These are phyloP conservation scores for Ganoderma sinense DNA, from an alignment of 1,284 basidiomycete species.

Conservation along the genomic window DNA sequence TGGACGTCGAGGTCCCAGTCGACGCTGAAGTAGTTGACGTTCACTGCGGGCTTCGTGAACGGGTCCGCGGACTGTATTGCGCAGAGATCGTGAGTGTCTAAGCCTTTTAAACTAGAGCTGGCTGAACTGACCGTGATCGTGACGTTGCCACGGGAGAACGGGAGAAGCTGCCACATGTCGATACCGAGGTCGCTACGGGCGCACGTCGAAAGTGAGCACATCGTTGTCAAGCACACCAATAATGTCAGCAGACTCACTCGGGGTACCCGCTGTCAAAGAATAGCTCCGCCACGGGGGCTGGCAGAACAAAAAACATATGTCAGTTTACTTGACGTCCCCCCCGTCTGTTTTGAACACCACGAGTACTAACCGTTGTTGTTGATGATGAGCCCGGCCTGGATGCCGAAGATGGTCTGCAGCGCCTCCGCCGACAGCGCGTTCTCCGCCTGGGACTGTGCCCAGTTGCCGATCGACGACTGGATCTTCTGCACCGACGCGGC, in stretches of 20 bases:
- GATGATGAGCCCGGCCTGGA: constrained; percentile 52
- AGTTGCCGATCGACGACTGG: constrained; percentile 41
- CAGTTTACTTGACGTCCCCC: neutral
- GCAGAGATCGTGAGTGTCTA: neutral
- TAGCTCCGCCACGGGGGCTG: constrained; percentile 54
- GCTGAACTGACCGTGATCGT: constrained; percentile 47
- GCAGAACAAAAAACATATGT: neutral
- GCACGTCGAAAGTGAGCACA: constrained; percentile 31
- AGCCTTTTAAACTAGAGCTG: neutral
- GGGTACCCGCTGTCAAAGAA: constrained; percentile 40
- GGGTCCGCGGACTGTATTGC: constrained; percentile 49
- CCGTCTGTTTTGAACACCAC: neutral
- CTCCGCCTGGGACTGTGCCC: constrained; percentile 51
- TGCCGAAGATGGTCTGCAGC: constrained; percentile 47
- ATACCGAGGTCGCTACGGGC: constrained; percentile 47
- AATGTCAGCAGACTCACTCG: constrained; percentile 4
- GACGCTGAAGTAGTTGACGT: constrained; percentile 57
- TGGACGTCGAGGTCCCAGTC: constrained; percentile 58
- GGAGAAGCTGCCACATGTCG: constrained; percentile 60
- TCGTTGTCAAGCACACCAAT: neutral
- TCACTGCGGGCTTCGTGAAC: constrained; percentile 52
- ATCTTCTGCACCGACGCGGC: constrained; percentile 44
- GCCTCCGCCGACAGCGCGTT: constrained; percentile 48
- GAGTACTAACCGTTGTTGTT: constrained; percentile 53
- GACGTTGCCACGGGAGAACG: constrained; percentile 60